Base-by-base conservation (phyloP, 2,329 filamentous ascomycete genomes). In the Hymenoscyphus occultus region DNA sequence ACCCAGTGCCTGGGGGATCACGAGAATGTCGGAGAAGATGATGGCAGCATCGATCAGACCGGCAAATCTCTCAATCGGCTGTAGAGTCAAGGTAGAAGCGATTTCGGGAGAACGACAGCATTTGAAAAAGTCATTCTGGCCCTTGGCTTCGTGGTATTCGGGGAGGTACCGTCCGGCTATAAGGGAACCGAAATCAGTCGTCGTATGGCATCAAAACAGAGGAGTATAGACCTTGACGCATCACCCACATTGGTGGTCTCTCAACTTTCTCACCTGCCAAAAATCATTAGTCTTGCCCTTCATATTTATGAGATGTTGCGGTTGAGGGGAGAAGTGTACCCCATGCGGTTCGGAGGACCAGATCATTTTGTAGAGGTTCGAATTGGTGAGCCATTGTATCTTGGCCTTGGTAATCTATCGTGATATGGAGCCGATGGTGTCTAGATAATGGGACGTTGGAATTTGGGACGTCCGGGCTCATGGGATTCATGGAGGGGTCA, bases 1-100 rank as follows among this genome's bases (percentile, higher is more conserved):
- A 0, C 95, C 95, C 87, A 99, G 91, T 39, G 95, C 95, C 80
- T 99, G 95, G 0, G 95, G 95, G 68, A 99, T 93, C 57, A 99
- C 95, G 45, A 99, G 86, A 70, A 99, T 99, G 77, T 99, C 95
- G 64, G 92, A 97, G 83, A 99, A 99, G 78, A 99, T 99, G 74
- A 99, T 99, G 66, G 95, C 93, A 35, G 93, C 94, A 78, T 99
- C 95, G 72, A 99, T 87, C 67, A 99, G 88, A 56, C 93, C 93
- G 54, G 85, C 89, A 76, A 89, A 99, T 62, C 95, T 92, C 73
- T 97, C 93, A 74, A 99, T 89, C 62, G 95, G 95, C 79, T 99
- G 95, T 35, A 99, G 85, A 5, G 95, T 99, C 72, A 99, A 82
- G 48, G 91, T 96, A 39, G 93, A 97, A 60, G 95, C 92, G 69